These are phyloP conservation scores for Leptographium radiaticola DNA, from an alignment of 2,329 filamentous ascomycete species.

Conservation along the genomic window DNA sequence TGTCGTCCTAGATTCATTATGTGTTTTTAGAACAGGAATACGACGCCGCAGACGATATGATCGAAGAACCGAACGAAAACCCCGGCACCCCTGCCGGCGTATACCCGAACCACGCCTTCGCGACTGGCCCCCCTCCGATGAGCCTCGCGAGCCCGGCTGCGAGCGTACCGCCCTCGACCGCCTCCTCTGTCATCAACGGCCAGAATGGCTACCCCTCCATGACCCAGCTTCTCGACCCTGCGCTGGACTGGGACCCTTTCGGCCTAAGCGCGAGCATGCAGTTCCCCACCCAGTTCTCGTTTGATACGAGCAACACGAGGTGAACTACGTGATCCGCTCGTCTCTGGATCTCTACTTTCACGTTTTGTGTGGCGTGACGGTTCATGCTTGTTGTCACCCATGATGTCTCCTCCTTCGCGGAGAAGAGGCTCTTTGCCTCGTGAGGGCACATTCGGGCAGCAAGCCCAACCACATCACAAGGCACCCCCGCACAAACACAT, in stretches of 20 bases:
- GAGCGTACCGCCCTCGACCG: slow-evolving; percentile 10
- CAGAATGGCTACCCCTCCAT: slow-evolving; percentile 56
- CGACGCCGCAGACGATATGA: slow-evolving; percentile 77
- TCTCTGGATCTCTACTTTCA: background rate
- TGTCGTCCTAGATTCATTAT: slow-evolving; percentile 57
- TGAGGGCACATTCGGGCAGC: background rate
- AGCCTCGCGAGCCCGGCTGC: slow-evolving; percentile 24
- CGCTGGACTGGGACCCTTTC: slow-evolving; percentile 86
- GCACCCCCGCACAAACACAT: background rate
- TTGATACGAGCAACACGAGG: slow-evolving; percentile 47
- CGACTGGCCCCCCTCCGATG: slow-evolving; percentile 27
- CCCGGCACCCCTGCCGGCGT: slow-evolving; percentile 50
- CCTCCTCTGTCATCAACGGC: slow-evolving; percentile 6
- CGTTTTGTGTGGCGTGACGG: background rate
- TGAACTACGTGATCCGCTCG: slow-evolving; percentile 9
- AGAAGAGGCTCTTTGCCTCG: background rate
- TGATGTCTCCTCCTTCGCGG: background rate
- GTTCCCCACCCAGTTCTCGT: slow-evolving; percentile 74
- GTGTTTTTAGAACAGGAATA: slow-evolving; percentile 86
- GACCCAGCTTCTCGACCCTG: slow-evolving; percentile 58
- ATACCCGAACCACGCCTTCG: slow-evolving; percentile 46
- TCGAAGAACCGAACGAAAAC: slow-evolving; percentile 61
- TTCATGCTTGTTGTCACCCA: background rate
- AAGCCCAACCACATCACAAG: background rate
- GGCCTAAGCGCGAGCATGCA: slow-evolving; percentile 91